A percentile compares a stretch with the other conserved stretches of the same genome.
phyloP scores from a whole-genome alignment of 2,329 filamentous ascomycete genomes.

The Helotiales sp. region DNA sequence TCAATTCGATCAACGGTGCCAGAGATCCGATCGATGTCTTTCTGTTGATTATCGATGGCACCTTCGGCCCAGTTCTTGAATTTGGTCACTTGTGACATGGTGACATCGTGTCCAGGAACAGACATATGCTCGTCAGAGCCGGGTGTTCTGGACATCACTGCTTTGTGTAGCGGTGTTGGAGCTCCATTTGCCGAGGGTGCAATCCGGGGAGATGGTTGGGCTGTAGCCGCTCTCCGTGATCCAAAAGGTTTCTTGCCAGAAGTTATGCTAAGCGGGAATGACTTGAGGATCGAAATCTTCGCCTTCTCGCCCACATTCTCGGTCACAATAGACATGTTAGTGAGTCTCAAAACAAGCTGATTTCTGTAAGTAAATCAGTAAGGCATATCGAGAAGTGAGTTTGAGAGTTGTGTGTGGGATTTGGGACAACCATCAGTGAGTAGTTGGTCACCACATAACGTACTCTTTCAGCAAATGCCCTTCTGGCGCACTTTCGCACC shows the following conservation, averaged over 20 bases:
- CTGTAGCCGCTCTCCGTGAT: conserved; percentile 19
- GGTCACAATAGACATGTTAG: conserved; percentile 35
- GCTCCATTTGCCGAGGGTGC: neutral
- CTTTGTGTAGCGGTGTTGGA: neutral
- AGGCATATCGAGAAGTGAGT: neutral
- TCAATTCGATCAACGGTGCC: conserved; percentile 37
- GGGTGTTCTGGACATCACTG: neutral
- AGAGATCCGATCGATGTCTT: conserved; percentile 41
- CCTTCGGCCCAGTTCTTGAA: conserved; percentile 38
- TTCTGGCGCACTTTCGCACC: conserved; percentile 40
- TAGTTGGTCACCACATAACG: neutral
- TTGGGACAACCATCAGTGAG: neutral
- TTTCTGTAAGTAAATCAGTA: conserved; percentile 28
- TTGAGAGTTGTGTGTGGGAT: neutral
- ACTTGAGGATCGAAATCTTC: conserved; percentile 31
- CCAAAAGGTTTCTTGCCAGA: conserved; percentile 11
- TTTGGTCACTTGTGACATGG: conserved; percentile 17
- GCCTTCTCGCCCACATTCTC: conserved; percentile 33
- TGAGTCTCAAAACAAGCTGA: conserved; percentile 40
- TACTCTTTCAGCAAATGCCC: conserved; percentile 40
- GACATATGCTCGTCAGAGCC: neutral
- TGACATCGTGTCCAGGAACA: neutral
- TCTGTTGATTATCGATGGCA: conserved; percentile 36
- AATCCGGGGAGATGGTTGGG: conserved; percentile 15
- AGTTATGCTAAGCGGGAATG: conserved; percentile 28